Conservation (phyloP, 2,329 filamentous ascomycete genomes). For the Xylariaceae sp. region DNA sequence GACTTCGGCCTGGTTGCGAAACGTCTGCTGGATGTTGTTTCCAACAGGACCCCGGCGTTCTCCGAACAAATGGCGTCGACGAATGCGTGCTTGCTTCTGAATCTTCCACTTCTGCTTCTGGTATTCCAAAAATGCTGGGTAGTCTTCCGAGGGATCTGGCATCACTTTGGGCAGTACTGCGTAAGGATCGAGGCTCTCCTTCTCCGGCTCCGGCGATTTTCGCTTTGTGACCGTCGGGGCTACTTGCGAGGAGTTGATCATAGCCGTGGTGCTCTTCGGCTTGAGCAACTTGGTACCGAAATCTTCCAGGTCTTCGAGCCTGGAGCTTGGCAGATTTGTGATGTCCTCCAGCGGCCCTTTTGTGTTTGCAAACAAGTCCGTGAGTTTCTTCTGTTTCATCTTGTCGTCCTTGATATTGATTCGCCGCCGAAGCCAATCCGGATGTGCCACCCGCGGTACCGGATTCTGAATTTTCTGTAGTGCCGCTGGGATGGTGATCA, state of each 20-base stretch:
- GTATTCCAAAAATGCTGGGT: constrained; percentile 79
- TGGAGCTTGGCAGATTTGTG: constrained; percentile 52
- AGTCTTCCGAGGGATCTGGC: constrained; percentile 80
- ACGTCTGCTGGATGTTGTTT: constrained; percentile 59
- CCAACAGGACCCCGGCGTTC: constrained; percentile 65
- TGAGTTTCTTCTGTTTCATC: constrained; percentile 98
- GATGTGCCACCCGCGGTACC: constrained; percentile 85
- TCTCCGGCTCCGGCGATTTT: constrained; percentile 61
- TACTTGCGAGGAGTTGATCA: constrained; percentile 49
- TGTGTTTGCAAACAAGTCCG: constrained; percentile 68
- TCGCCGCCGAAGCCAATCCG: constrained; percentile 89
- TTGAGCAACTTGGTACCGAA: constrained; percentile 64
- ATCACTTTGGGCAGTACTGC: constrained; percentile 73
- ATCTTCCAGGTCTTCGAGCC: constrained; percentile 69
- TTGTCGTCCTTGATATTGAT: constrained; percentile 95
- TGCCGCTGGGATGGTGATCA: constrained; percentile 96
- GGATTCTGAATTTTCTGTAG: constrained; percentile 93
- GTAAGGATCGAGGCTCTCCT: constrained; percentile 67
- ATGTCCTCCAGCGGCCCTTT: constrained; percentile 69
- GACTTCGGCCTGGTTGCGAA: constrained; percentile 85
- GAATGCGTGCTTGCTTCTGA: constrained; percentile 80
- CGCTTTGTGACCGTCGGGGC: constrained; percentile 53
- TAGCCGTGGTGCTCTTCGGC: constrained; percentile 49
- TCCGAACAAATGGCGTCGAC: constrained; percentile 86
- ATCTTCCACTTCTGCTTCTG: constrained; percentile 99